Evolutionary conservation across 371 early-diverging fungal genomes (phyloP), one percentile per base, ranked within the genome.

Genomic region (Phascolomyces articulosus): DNA sequence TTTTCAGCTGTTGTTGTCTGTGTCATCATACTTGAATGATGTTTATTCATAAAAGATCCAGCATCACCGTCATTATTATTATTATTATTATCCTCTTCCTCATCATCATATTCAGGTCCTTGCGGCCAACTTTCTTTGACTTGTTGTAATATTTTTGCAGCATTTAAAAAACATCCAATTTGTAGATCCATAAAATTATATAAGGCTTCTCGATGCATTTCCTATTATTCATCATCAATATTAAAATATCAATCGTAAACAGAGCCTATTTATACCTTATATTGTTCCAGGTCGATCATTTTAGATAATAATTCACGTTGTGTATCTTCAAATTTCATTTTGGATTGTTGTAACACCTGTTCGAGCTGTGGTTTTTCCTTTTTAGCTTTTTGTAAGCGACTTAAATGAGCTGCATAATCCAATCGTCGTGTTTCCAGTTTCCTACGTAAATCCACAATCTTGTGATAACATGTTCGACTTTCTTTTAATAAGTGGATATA

Each of bases 321-420:
- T 18, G 93, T 87, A 68, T 98, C 97, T 58, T 97, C 96, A 67
- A 96, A 98, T 70, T 96, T 96, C n/a, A 87, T 75, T 71, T 93
- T 95, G 4, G 97, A 90, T 0, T 90, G 87, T 40, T 95, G 89
- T 71, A 93, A 81, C 40, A 96, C 95, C 64, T 98, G 96, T 67
- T 96, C 97, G 58, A 94, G 80, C 40, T 91, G 90, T 7, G 94
- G 91, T 48, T 90, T 93, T 66, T 96, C 96, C 77, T 95, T 96
- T 74, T 94, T 94, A 24, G 89, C 84, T 69, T 92, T 93, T 66
- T 94, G 91, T 11, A 94, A 85, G 66, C 92, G 90, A 75, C 85
- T 88, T 34, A 91, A 75, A 72, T 96, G 97, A 55, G 95, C 89
- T 73, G 97, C 98, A 70, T 93, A 96, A 64, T 98, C 97, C 58